Evolutionary conservation across 345 rosid species (phyloP), one percentile per base, ranked within the genome.

Genomic region (Populus deltoides): DNA sequence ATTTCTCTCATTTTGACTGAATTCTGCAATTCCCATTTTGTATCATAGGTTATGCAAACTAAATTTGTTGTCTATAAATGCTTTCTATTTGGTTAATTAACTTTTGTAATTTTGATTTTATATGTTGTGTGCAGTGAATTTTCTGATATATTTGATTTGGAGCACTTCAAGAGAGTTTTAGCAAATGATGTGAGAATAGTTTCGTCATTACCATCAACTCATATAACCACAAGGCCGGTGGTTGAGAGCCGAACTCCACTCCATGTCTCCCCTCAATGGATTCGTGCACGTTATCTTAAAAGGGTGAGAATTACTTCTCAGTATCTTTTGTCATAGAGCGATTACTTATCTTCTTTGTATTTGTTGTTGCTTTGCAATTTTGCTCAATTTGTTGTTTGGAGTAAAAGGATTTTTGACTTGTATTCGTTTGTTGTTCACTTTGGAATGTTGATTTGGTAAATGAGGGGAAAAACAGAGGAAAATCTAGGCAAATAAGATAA

Each of bases 101-200:
- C 1, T 27, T 65, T 66, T 70, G 36, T 75, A 25, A 29, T 25
- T 67, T 11, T 63, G 68, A 63, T 24, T 74, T 76, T 36, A 29
- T 81, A 51, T 77, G 55, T 78, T 79, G 80, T 66, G 66, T 85
- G 92, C 92, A 97, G 99, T 83, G 98, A 96, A 79, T 97, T 97
- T 68, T 85, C 94, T 24, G 99, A 94, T 86, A 93, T 97, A 81
- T 97, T 97, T 81, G 98, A 94, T 79, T 78, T 94, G 90, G 94
- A 87, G 80, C 90, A 90, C 78, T 96, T 96, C 90, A 96, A 96
- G 87, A 91, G 70, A 35, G 88, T 87, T 78, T 90, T 96, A 45
- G 92, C 86, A 10, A 77, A 90, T 74, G 98, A 96, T 81, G 95
- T 94, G 74, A 91, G 92, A 78, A 70, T 96, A n/a, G 90, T 96